Base-by-base conservation (phyloP, 805 yeast species). In the Sugiyamaella mastotermitis region DNA sequence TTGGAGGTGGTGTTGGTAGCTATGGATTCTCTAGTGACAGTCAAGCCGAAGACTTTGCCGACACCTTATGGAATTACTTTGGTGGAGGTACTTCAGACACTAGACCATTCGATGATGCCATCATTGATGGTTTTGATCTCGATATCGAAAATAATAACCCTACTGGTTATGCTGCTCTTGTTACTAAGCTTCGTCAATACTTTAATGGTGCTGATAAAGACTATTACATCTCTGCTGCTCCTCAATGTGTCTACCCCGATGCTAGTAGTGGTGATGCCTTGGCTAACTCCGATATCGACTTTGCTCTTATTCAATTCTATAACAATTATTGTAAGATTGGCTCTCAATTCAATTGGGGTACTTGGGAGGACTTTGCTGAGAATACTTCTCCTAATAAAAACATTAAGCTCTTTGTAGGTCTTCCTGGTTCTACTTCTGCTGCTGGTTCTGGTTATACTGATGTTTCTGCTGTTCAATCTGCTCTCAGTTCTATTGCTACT, bases 241-340 rank as follows among this genome's bases (percentile, higher is more conserved):
- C 96, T 15, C 95, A 86, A 65, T 88, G 96, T 65, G 80, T 77
- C 18, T 82, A 78, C 58, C 95, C 95, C 14, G 96, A 87, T 64
- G 79, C 74, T 33, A 71, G 60, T 31, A 57, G 80, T 31, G 81
- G 83, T 74, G 63, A 76, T 46, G 74, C 74, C 36, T 75, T 83
- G 52, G 80, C 79, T 45, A 75, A 68, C 42, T 77, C 84, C 8
- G 66, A 74, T 26, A 67, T 87, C 48, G 95, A 87, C 61, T 85
- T 77, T 58, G 82, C 85, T 3, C 85, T 83, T 56, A 71, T 88
- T 48, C 95, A 86, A 64, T 87, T 87, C 64, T 87, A 86, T 71
- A 87, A 87, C 73, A 87, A 87, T 64, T 70, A 79, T 55, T 62
- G 72, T 33, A 65, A 78, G 40, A 38, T 44, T 8, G 42, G 38